Conservation (phyloP, 129 eudicot species). For the Scalesia atractyloides region DNA sequence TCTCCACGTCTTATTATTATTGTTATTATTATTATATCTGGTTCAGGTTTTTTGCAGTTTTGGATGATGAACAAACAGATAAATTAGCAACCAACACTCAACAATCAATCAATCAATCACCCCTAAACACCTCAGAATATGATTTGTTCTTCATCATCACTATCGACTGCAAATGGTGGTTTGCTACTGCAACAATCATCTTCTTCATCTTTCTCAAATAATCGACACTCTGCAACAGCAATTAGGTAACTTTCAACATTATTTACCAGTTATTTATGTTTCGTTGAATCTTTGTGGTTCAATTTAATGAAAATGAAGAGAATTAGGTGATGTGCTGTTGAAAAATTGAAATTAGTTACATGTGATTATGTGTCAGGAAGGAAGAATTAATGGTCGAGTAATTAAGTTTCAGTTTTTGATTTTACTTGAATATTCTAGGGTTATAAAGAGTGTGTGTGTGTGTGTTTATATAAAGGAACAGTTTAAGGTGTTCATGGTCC, state of each 20-base stretch:
- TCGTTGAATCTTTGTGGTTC: constrained; percentile 13
- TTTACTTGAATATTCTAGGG: constrained; percentile 4
- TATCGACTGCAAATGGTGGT: constrained; percentile 29
- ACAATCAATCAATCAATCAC: neutral
- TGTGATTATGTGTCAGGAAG: constrained; percentile 5
- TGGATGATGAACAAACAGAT: constrained; percentile 23
- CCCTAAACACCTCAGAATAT: constrained; percentile 8
- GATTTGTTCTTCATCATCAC: constrained; percentile 31
- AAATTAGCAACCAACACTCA: constrained; percentile 7
- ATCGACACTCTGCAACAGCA: constrained; percentile 33
- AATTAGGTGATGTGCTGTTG: neutral
- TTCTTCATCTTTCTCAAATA: constrained; percentile 39
- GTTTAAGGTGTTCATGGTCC: neutral
- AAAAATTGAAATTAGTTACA: constrained; percentile 1
- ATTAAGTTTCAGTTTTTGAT: constrained; percentile 10
- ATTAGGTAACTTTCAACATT: constrained; percentile 32
- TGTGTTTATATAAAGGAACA: neutral
- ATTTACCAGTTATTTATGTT: constrained; percentile 6
- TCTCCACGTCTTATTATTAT: constrained; percentile 26
- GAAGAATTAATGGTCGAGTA: neutral
- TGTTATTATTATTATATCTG: no score
- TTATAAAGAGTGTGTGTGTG: neutral
- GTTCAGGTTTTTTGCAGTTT: constrained; percentile 23
- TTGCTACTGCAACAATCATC: constrained; percentile 29
- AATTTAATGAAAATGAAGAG: neutral